phyloP scores from a whole-genome alignment of 331 rosid genomes.

The Acacia concinna region DNA sequence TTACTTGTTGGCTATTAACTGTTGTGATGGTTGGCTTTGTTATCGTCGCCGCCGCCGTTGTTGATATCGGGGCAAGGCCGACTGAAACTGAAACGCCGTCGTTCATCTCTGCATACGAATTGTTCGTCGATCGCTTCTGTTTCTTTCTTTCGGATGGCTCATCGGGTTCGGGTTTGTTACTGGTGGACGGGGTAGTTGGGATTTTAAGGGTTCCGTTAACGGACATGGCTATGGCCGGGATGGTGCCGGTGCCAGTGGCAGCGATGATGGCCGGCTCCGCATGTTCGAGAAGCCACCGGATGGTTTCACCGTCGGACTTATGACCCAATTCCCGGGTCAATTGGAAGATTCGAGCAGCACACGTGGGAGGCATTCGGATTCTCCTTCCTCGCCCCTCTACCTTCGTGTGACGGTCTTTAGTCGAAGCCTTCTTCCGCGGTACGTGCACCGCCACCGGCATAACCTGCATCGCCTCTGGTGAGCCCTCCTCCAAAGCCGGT shows the following conservation, averaged over 20 bases:
- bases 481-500: slow-evolving; percentile 29
- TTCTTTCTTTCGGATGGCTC: slow-evolving; percentile 50
- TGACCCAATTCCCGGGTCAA: slow-evolving; percentile 84
- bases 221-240: slow-evolving; percentile 82
- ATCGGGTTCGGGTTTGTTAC: slow-evolving; percentile 36
- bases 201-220: slow-evolving; percentile 76
- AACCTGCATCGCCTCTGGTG: slow-evolving; percentile 21
- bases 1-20: slow-evolving; percentile 38
- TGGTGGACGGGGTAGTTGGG: slow-evolving; percentile 50
- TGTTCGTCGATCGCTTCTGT: slow-evolving; percentile 56
- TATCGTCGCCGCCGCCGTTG: slow-evolving; percentile 7
- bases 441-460: slow-evolving; percentile 5
- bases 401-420: slow-evolving; percentile 83
- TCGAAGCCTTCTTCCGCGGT: slow-evolving; percentile 51
- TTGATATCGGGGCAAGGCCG: slow-evolving; percentile 35
- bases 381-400: slow-evolving; percentile 85
- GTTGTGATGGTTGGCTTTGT: not conserved
- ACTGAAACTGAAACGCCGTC: slow-evolving; percentile 57
- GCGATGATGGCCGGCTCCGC: slow-evolving; percentile 83
- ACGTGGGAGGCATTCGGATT: slow-evolving; percentile 89
- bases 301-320: slow-evolving; percentile 89
- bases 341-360: slow-evolving; percentile 83
- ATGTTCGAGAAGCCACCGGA: slow-evolving; percentile 78
- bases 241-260: slow-evolving; percentile 79
- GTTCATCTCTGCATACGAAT: slow-evolving; percentile 56